Conservation (phyloP, 176 grass and related monocot genomes). For the Oryza glumipatula region DNA sequence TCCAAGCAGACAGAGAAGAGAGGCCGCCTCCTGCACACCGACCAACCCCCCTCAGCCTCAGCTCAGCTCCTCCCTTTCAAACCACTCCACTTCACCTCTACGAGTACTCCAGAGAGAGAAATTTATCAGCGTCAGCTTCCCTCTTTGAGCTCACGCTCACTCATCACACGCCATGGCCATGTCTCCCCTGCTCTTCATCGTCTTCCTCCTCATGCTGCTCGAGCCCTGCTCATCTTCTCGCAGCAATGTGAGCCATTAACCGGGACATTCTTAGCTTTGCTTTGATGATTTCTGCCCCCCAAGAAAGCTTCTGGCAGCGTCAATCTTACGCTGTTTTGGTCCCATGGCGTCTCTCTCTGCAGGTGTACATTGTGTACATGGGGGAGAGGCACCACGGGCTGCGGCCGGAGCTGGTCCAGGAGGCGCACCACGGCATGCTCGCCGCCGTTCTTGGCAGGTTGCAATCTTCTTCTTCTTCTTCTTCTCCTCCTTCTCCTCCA, state of each 20-base stretch:
- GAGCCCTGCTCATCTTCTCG: slow-evolving; percentile 46
- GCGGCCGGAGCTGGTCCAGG: slow-evolving; percentile 49
- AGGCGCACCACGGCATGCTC: slow-evolving; percentile 80
- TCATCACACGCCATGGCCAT: slow-evolving; percentile 2
- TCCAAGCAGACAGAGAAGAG: slow-evolving; percentile 14
- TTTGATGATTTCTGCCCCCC: slow-evolving; percentile 7
- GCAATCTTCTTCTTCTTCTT: not conserved
- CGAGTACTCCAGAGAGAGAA: not conserved
- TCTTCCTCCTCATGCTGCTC: slow-evolving; percentile 36
- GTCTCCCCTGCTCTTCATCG: slow-evolving; percentile 5
- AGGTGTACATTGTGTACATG: slow-evolving; percentile 99
- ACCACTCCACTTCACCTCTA: slow-evolving; percentile 25
- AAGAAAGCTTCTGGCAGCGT: not conserved
- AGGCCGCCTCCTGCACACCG: not conserved
- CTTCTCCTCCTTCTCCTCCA: not conserved
- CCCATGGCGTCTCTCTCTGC: slow-evolving; percentile 25
- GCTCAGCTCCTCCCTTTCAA: slow-evolving; percentile 29
- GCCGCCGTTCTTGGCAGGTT: slow-evolving; percentile 87
- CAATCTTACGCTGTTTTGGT: not conserved
- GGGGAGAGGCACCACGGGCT: slow-evolving; percentile 57
- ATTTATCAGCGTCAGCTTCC: slow-evolving; percentile 2
- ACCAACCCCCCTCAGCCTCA: not conserved
- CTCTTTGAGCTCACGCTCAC: not conserved
- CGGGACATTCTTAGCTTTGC: too few species aligned
- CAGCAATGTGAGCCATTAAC: slow-evolving; percentile 61